A percentile compares a stretch with the other conserved stretches of the same genome.
Conservation (phyloP, 768 basidiomycete species). For the Kwoniella botswanensis region DNA sequence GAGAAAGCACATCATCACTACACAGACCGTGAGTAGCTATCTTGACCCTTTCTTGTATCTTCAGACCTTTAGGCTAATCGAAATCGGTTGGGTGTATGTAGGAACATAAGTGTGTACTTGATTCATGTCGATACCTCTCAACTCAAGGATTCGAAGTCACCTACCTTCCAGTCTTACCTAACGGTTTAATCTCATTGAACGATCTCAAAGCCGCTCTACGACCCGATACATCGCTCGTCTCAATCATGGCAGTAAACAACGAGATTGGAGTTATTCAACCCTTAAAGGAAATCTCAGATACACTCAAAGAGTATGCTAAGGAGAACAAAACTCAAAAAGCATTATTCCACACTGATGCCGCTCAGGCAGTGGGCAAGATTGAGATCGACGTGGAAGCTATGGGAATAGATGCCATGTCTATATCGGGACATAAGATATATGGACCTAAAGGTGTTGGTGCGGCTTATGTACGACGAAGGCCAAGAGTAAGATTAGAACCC, state of each 20-base stretch:
- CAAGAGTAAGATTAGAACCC: constrained; percentile 91
- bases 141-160: constrained; percentile 98
- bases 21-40: constrained; percentile 74
- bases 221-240: constrained; percentile 90
- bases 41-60: neutral
- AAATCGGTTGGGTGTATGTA: constrained; percentile 52
- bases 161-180: constrained; percentile 88
- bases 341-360: constrained; percentile 96
- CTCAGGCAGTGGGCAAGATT: constrained; percentile 92
- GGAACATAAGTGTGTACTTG: constrained; percentile 99
- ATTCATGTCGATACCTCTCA: constrained; percentile 91
- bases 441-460: constrained; percentile 97
- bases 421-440: constrained; percentile 97
- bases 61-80: neutral
- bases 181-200: constrained; percentile 79
- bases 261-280: constrained; percentile 99
- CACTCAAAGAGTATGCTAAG: constrained; percentile 67
- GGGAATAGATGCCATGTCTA: constrained; percentile 91
- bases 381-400: constrained; percentile 90
- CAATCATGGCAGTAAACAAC: constrained; percentile 99
- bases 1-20: constrained; percentile 90
- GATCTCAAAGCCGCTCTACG: constrained; percentile 85
- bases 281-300: constrained; percentile 87
- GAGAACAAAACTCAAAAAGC: constrained; percentile 71
- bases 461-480: constrained; percentile 88